These are phyloP conservation scores for Venturia effusa DNA, from an alignment of 2,329 filamentous ascomycete genomes.

Conservation along the genomic window DNA sequence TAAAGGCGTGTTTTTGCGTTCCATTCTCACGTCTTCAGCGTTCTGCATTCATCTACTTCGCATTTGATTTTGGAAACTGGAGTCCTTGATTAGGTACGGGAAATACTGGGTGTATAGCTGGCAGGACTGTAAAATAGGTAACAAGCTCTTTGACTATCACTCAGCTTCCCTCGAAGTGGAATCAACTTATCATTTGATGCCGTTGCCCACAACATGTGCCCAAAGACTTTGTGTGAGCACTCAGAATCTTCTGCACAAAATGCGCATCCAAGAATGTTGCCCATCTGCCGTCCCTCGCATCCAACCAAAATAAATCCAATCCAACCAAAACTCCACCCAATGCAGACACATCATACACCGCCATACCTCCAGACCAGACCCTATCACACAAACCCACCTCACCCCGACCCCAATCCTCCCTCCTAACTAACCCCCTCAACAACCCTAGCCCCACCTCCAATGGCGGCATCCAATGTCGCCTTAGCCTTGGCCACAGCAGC, in stretches of 20 bases:
- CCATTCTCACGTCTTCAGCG: neutral
- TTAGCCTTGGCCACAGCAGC: neutral
- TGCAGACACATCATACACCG: neutral
- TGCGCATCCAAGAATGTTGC: neutral
- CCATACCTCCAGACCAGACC: too few species aligned
- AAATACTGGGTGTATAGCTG: neutral
- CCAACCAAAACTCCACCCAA: neutral
- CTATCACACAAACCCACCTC: neutral
- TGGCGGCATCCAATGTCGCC: neutral
- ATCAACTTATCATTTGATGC: too few species aligned
- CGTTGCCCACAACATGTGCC: too few species aligned
- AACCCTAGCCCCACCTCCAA: neutral
- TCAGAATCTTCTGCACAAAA: too few species aligned
- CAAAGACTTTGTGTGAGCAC: too few species aligned
- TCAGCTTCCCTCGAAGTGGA: too few species aligned
- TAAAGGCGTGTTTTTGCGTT: neutral
- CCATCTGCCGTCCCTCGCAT: neutral
- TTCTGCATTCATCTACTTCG: neutral
- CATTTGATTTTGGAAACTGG: neutral
- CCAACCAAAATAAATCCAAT: neutral
- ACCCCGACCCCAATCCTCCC: neutral
- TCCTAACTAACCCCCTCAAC: neutral
- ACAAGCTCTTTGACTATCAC: neutral
- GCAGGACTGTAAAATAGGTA: neutral
- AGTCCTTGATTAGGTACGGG: neutral